A percentile compares a stretch with the other conserved stretches of the same genome.
Evolutionary conservation across 2,329 filamentous ascomycete species (phyloP).

Genomic region (Fusarium brachygibbosum): DNA sequence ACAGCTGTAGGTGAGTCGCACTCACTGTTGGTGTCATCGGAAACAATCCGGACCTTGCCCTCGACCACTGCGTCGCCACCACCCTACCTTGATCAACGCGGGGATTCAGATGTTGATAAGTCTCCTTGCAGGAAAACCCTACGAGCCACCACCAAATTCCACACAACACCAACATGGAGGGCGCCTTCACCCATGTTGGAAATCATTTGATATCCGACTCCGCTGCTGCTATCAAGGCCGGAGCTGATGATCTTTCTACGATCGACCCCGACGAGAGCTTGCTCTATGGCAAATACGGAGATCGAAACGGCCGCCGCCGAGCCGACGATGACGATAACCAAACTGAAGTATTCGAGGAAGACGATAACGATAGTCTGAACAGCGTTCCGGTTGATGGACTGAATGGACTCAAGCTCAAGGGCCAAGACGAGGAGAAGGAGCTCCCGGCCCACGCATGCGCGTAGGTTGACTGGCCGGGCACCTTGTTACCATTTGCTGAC

Average conservation of each 20-base stretch:
- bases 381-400: conserved; percentile 85
- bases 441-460: conserved; percentile 95
- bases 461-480: conserved; percentile 67
- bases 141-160: conserved; percentile 42
- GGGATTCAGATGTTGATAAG: conserved; percentile 41
- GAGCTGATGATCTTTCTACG: conserved; percentile 78
- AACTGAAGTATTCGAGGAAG: conserved; percentile 85
- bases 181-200: conserved; percentile 87
- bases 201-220: conserved; percentile 90
- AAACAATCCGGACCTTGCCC: conserved; percentile 14
- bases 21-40: conserved; percentile 13
- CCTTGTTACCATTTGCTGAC: conserved; percentile 44
- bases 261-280: conserved; percentile 85
- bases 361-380: conserved; percentile 81
- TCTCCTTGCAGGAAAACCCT: conserved; percentile 47
- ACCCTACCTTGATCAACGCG: conserved; percentile 40
- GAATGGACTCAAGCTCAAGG: conserved; percentile 72
- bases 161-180: conserved; percentile 74
- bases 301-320: conserved; percentile 73
- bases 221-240: conserved; percentile 88
- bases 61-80: conserved; percentile 35
- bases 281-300: conserved; percentile 77
- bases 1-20: conserved; percentile 48
- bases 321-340: conserved; percentile 92
- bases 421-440: conserved; percentile 84